Percentiles rank a stretch among this genome's conserved stretches.
phyloP scores from a whole-genome alignment of 2,329 filamentous ascomycete genomes.

The Geoglossum cookeanum region DNA sequence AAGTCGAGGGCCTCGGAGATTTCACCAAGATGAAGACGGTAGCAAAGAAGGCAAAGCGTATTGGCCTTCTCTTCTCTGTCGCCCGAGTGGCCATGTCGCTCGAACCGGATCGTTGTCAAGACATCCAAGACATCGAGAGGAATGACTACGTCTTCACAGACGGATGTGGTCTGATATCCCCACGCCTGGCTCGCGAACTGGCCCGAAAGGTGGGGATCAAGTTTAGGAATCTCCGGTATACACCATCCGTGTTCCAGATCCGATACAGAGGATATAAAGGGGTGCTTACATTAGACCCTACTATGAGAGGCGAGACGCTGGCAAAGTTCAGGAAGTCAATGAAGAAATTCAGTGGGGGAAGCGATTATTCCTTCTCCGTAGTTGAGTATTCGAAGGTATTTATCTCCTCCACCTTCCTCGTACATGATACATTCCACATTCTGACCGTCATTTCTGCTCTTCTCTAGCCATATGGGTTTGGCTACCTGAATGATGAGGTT shows the following conservation, averaged over 20 bases:
- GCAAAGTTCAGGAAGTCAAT: conserved; percentile 16
- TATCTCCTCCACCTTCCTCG: too few species aligned
- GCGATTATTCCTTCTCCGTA: conserved; percentile 21
- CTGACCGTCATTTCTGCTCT: too few species aligned
- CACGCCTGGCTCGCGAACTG: conserved; percentile 17
- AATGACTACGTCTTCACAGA: conserved; percentile 24
- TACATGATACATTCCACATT: too few species aligned
- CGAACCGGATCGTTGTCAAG: conserved; percentile 18
- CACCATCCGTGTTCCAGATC: not conserved
- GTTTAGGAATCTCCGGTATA: conserved; percentile 20
- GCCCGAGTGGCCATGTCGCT: conserved; percentile 18
- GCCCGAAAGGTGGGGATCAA: conserved; percentile 17
- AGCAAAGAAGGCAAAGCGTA: conserved; percentile 24
- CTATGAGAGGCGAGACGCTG: not conserved
- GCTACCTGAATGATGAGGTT: conserved; percentile 24
- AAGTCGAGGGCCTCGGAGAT: conserved; percentile 21
- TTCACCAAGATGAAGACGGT: conserved; percentile 25
- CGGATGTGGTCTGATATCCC: conserved; percentile 22
- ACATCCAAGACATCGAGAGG: conserved; percentile 21
- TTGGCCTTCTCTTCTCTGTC: conserved; percentile 24
- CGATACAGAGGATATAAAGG: not conserved
- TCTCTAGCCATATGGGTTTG: conserved; percentile 21
- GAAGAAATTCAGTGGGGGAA: conserved; percentile 23
- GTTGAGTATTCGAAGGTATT: conserved; percentile 24
- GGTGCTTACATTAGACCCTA: not conserved